Percentiles rank a stretch among this genome's conserved stretches.
These are phyloP conservation scores for Gracilaria vermiculophylla DNA, from an alignment of 23 red algal genomes.

Conservation along the genomic window DNA sequence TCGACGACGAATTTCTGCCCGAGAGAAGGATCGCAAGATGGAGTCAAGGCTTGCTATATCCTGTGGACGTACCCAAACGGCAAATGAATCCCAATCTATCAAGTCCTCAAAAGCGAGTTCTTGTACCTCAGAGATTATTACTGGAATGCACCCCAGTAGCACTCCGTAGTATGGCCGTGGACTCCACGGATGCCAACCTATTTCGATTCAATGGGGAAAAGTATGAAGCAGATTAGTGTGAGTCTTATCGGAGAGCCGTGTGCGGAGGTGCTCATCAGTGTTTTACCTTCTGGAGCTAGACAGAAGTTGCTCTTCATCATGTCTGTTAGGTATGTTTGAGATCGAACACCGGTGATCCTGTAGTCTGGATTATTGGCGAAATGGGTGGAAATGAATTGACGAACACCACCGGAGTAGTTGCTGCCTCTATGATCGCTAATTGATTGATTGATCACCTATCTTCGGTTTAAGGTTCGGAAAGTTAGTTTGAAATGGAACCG, in stretches of 20 bases:
- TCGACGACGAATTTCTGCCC: conserved; percentile 31
- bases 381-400: conserved; percentile 38
- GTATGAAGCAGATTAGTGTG: not conserved
- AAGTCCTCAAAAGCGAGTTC: conserved; percentile 58
- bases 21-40: conserved; percentile 42
- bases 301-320: conserved; percentile 61
- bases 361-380: conserved; percentile 40
- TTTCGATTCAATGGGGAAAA: not conserved
- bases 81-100: conserved; percentile 64
- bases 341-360: conserved; percentile 52
- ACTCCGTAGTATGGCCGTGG: conserved; percentile 63
- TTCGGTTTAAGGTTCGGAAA: too few relatives aligned
- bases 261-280: too few relatives aligned
- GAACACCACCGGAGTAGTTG: conserved; percentile 65
- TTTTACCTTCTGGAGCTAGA: conserved; percentile 66
- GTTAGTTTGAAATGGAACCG: too few relatives aligned
- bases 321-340: conserved; percentile 45
- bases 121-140: conserved; percentile 68
- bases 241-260: not conserved
- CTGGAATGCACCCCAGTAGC: conserved; percentile 67
- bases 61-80: conserved; percentile 57
- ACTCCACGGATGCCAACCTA: conserved; percentile 80
- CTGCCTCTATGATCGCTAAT: conserved; percentile 55
- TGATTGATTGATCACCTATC: conserved; percentile 28
- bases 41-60: conserved; percentile 33